A percentile compares a stretch with the other conserved stretches of the same genome.
Conservation (phyloP, 768 basidiomycete genomes). For the Trametes cinnabarina region DNA sequence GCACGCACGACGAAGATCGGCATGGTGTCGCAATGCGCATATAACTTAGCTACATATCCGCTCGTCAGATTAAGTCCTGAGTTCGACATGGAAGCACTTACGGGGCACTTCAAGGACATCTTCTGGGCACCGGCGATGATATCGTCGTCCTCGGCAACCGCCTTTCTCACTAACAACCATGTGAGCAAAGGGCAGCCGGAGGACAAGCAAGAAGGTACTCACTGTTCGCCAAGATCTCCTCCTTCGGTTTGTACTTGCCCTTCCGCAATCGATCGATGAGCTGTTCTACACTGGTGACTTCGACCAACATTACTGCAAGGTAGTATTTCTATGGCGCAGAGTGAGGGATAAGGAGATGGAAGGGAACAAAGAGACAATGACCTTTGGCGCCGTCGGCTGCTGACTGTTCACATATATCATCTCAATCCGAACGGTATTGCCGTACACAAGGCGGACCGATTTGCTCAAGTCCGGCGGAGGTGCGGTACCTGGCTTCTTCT, state of each 20-base stretch:
- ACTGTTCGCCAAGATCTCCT: slow-evolving; percentile 71
- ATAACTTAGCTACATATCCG: slow-evolving; percentile 65
- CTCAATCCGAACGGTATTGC: slow-evolving; percentile 66
- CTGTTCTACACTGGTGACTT: slow-evolving; percentile 65
- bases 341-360: neutral
- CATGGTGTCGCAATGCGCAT: slow-evolving; percentile 81
- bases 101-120: slow-evolving; percentile 92
- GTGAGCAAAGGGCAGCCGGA: neutral
- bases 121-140: slow-evolving; percentile 87
- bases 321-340: slow-evolving; percentile 73
- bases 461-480: slow-evolving; percentile 76
- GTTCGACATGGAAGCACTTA: slow-evolving; percentile 39
- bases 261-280: slow-evolving; percentile 69
- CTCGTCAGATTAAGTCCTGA: neutral
- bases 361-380: slow-evolving; percentile 30
- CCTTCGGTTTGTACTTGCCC: slow-evolving; percentile 60
- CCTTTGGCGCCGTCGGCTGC: slow-evolving; percentile 72
- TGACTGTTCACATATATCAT: slow-evolving; percentile 91
- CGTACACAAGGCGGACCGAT: slow-evolving; percentile 41
- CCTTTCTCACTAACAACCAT: slow-evolving; percentile 49
- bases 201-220: slow-evolving; percentile 1
- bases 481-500: slow-evolving; percentile 93
- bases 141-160: slow-evolving; percentile 71
- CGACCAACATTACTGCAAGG: slow-evolving; percentile 80
- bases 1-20: slow-evolving; percentile 84